These are phyloP conservation scores for Kalmanozyma brasiliensis DNA, from an alignment of 1,284 basidiomycete genomes.

Conservation along the genomic window DNA sequence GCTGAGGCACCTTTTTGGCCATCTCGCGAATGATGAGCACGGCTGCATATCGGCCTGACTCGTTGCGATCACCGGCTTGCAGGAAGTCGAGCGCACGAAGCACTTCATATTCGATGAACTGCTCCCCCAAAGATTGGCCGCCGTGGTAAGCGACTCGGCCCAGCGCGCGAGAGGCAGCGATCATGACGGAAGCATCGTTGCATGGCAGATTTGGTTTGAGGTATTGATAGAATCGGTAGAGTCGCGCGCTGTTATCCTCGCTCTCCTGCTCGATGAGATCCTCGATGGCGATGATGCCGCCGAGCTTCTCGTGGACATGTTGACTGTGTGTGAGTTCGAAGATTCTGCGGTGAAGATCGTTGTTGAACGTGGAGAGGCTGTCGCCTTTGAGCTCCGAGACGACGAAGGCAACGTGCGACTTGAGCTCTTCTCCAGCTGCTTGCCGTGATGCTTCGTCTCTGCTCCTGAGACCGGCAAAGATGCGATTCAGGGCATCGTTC, in stretches of 20 bases:
- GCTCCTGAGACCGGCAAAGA: slow-evolving; percentile 61
- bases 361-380: slow-evolving; percentile 61
- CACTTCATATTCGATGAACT: slow-evolving; percentile 86
- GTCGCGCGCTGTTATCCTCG: slow-evolving; percentile 72
- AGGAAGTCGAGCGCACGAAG: slow-evolving; percentile 82
- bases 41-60: slow-evolving; percentile 67
- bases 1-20: slow-evolving; percentile 64
- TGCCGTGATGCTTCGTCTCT: slow-evolving; percentile 51
- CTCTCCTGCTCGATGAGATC: slow-evolving; percentile 49
- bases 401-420: slow-evolving; percentile 55
- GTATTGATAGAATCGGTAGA: slow-evolving; percentile 90
- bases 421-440: slow-evolving; percentile 61
- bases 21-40: slow-evolving; percentile 68
- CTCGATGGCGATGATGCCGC: slow-evolving; percentile 82
- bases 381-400: slow-evolving; percentile 64
- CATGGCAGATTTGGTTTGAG: slow-evolving; percentile 85
- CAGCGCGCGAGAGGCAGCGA: slow-evolving; percentile 84
- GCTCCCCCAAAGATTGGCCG: slow-evolving; percentile 82
- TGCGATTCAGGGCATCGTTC: slow-evolving; percentile 60
- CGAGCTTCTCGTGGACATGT: slow-evolving; percentile 79
- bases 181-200: slow-evolving; percentile 85
- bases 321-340: slow-evolving; percentile 85
- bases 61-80: slow-evolving; percentile 69
- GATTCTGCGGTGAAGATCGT: slow-evolving; percentile 76
- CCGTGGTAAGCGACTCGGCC: slow-evolving; percentile 84